Evolutionary conservation across 129 eudicot species (phyloP).

Genomic region (Pulicaria dysenterica): DNA sequence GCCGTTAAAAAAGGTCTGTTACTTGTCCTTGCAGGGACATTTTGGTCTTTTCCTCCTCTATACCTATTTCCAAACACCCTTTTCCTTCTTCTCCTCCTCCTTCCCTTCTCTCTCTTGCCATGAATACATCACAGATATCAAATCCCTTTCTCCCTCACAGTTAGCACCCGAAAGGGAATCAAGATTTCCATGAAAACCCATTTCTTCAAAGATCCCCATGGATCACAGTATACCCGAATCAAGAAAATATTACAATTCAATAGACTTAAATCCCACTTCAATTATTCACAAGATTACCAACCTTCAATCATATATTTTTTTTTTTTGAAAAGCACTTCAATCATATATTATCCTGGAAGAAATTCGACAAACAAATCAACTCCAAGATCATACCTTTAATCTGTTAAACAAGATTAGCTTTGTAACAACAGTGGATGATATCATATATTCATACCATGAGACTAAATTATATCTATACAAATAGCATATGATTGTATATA

Average conservation of each 20-base stretch:
- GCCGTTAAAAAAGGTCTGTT: no score
- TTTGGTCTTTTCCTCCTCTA: no score
- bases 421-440: not conserved
- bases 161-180: conserved; percentile 55
- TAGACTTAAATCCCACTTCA: conserved; percentile 13
- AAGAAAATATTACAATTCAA: conserved; percentile 1
- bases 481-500: not conserved
- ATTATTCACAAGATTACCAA: no score
- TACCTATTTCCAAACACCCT: no score
- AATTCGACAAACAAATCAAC: not conserved
- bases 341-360: conserved; percentile 27
- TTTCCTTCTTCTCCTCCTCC: no score
- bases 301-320: no score
- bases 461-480: not conserved
- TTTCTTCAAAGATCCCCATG: conserved; percentile 69
- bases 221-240: conserved; percentile 22
- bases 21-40: no score
- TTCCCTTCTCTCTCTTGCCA: no score
- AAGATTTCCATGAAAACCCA: conserved; percentile 65
- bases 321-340: no score
- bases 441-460: conserved; percentile 8
- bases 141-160: conserved; percentile 46
- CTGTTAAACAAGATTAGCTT: not conserved
- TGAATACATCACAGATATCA: no score
- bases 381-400: conserved; percentile 14